These are phyloP conservation scores for Marasmius tenuissimus DNA, from an alignment of 1,284 basidiomycete species.

Conservation along the genomic window DNA sequence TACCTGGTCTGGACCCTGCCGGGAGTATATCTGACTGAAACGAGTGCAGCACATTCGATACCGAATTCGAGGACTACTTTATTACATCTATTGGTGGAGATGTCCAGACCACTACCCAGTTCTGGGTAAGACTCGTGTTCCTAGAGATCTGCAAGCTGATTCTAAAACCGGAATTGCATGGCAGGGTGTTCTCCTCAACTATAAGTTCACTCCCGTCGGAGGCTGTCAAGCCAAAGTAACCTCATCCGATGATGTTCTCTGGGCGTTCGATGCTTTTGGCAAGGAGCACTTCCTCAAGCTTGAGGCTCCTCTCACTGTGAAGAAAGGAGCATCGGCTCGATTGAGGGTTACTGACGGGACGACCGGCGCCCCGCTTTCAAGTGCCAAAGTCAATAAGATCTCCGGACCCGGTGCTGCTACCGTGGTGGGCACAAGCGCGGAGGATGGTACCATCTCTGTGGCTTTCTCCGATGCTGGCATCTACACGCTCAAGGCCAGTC, in stretches of 20 bases:
- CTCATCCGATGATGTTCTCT: slow-evolving; percentile 28
- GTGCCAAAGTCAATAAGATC: slow-evolving; percentile 25
- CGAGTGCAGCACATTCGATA: slow-evolving; percentile 24
- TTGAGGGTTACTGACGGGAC: slow-evolving; percentile 32
- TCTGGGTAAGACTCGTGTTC: slow-evolving; percentile 21
- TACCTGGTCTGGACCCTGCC: neutral
- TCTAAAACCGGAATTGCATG: too few relatives aligned
- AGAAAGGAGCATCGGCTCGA: slow-evolving; percentile 19
- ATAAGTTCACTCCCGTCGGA: slow-evolving; percentile 28
- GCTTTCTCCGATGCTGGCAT: slow-evolving; percentile 25
- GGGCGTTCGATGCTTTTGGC: slow-evolving; percentile 30
- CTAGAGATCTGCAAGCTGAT: neutral
- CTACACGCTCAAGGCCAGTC: slow-evolving; percentile 29
- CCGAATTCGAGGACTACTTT: slow-evolving; percentile 34
- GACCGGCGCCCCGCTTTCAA: slow-evolving; percentile 24
- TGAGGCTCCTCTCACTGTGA: slow-evolving; percentile 23
- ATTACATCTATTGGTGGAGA: slow-evolving; percentile 32
- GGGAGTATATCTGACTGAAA: neutral
- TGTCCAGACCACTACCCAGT: slow-evolving; percentile 24
- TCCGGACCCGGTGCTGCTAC: neutral
- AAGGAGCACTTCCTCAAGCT: slow-evolving; percentile 29
- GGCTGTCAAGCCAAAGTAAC: slow-evolving; percentile 35
- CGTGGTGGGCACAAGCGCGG: slow-evolving; percentile 17
- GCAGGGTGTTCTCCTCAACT: slow-evolving; percentile 28
- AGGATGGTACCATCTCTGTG: slow-evolving; percentile 26